phyloP scores from a whole-genome alignment of 1,284 basidiomycete species.

The Ganoderma sinense region DNA sequence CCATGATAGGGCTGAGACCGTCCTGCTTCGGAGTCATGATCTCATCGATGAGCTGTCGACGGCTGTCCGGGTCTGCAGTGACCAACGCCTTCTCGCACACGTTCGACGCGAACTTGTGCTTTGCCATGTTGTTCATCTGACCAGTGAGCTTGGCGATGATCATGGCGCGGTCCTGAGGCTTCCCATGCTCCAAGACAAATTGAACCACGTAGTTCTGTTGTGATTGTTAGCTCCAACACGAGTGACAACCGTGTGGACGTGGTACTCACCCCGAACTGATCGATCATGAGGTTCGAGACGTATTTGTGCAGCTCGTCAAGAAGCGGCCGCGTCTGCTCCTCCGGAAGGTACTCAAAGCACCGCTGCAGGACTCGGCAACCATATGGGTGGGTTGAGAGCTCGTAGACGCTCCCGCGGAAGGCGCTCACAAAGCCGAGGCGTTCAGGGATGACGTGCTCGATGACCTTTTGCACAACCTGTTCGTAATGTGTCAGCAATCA shows the following conservation, averaged over 20 bases:
- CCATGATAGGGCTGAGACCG: conserved; percentile 67
- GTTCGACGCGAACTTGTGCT: conserved; percentile 97
- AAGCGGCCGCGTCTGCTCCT: conserved; percentile 73
- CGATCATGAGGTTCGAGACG: conserved; percentile 78
- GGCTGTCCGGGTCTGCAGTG: conserved; percentile 68
- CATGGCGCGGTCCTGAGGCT: conserved; percentile 69
- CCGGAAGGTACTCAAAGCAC: conserved; percentile 87
- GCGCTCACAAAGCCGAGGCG: conserved; percentile 80
- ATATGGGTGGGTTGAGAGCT: conserved; percentile 90
- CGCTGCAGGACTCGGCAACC: conserved; percentile 96
- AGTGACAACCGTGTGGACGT: conserved; percentile 11
- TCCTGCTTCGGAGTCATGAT: conserved; percentile 75
- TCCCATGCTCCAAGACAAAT: conserved; percentile 88
- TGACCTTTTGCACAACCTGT: conserved; percentile 84
- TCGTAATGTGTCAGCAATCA: conserved; percentile 19
- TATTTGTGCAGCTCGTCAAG: conserved; percentile 88
- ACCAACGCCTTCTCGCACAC: conserved; percentile 94
- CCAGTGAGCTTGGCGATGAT: conserved; percentile 82
- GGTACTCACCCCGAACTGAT: conserved; percentile 84
- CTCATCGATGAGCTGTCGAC: conserved; percentile 80
- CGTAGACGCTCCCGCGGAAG: conserved; percentile 87
- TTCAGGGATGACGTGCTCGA: conserved; percentile 82
- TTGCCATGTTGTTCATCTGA: conserved; percentile 80
- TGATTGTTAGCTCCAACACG: conserved; percentile 17
- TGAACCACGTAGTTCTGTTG: conserved; percentile 93